Evolutionary conservation across 345 rosid genomes (phyloP).

Genomic region (Ceriops tagal): DNA sequence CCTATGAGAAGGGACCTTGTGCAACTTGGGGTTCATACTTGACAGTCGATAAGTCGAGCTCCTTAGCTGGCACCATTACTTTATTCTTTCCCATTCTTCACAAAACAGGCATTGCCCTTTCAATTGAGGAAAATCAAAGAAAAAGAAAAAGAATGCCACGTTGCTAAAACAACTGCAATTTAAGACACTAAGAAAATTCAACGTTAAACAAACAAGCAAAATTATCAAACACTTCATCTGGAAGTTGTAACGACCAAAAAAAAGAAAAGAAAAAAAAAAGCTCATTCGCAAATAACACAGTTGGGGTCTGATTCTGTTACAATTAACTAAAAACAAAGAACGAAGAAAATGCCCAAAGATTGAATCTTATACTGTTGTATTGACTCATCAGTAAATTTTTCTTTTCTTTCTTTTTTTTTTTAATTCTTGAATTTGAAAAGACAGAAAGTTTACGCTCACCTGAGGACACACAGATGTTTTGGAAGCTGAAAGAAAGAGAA

Average conservation of each 20-base stretch:
- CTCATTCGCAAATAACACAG: not conserved
- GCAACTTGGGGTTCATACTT: slow-evolving; percentile 45
- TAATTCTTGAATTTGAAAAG: too few relatives aligned
- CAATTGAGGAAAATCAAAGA: not conserved
- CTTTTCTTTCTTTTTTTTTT: too few relatives aligned
- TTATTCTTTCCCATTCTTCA: slow-evolving; percentile 51
- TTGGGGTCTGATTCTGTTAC: not conserved
- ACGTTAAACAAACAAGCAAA: not conserved
- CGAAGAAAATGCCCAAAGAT: not conserved
- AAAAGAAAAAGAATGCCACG: not conserved
- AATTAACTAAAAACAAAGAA: not conserved
- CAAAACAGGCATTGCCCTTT: not conserved
- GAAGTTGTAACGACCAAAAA: not conserved
- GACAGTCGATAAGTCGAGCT: slow-evolving; percentile 52
- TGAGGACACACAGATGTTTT: too few relatives aligned
- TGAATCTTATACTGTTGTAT: not conserved
- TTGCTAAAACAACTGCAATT: not conserved
- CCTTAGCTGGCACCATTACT: slow-evolving; percentile 47
- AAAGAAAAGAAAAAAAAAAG: not conserved
- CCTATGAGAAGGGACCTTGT: slow-evolving; percentile 38
- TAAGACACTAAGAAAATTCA: not conserved
- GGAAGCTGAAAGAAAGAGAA: too few relatives aligned
- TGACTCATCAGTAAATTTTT: too few relatives aligned
- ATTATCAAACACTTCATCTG: not conserved
- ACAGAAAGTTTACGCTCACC: too few relatives aligned